Conservation (phyloP, 495 filamentous ascomycete genomes). For the Aspergillus panamensis region DNA sequence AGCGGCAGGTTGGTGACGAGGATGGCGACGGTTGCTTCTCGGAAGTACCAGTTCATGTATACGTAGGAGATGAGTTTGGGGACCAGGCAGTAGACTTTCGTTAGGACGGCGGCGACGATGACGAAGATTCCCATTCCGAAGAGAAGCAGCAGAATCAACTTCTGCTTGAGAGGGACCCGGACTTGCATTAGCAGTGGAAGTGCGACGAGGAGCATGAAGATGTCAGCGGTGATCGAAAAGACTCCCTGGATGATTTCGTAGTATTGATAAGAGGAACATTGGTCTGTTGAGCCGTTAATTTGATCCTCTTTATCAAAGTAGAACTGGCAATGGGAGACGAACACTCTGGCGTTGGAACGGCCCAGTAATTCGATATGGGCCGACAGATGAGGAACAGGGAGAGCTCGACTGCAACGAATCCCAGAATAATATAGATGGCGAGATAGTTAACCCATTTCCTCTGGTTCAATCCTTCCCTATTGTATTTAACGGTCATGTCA, state of each 20-base stretch:
- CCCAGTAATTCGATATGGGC: conserved; percentile 61
- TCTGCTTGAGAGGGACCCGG: conserved; percentile 52
- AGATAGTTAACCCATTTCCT: conserved; percentile 41
- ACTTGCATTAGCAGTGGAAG: conserved; percentile 59
- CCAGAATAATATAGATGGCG: conserved; percentile 54
- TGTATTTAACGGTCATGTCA: background rate
- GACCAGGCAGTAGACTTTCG: conserved; percentile 65
- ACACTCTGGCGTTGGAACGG: conserved; percentile 43
- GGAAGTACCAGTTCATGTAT: conserved; percentile 69
- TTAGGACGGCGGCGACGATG: conserved; percentile 61
- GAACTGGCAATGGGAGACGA: conserved; percentile 4
- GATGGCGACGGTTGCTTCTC: conserved; percentile 64
- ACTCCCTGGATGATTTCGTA: conserved; percentile 51
- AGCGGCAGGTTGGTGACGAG: conserved; percentile 64
- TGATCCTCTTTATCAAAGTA: background rate
- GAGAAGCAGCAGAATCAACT: conserved; percentile 51
- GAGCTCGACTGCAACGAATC: conserved; percentile 57
- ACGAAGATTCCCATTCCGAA: conserved; percentile 64
- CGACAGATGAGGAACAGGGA: conserved; percentile 63
- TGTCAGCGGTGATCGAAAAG: conserved; percentile 64
- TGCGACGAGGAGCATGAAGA: conserved; percentile 61
- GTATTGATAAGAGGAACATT: conserved; percentile 51
- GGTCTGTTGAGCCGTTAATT: conserved; percentile 25
- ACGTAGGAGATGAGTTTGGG: conserved; percentile 44
- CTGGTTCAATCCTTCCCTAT: conserved; percentile 39